Percentiles rank a stretch among this genome's conserved stretches.
These are phyloP conservation scores for Phytophthora aleatoria DNA, from an alignment of 352 stramenopile genomes.

Conservation along the genomic window DNA sequence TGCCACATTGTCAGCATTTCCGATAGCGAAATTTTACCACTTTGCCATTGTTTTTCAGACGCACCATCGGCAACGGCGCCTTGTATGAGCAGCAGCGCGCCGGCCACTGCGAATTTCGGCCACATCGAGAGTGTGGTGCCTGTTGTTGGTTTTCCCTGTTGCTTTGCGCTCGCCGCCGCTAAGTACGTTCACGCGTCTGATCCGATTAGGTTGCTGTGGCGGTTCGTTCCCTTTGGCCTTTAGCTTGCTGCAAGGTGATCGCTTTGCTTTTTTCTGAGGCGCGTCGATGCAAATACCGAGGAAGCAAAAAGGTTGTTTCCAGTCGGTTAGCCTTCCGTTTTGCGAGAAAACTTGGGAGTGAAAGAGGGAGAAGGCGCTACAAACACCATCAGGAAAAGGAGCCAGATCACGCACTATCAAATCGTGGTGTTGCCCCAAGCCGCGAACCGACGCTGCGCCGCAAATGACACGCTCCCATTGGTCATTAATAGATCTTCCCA, in stretches of 20 bases:
- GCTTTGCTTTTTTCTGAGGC: constrained; percentile 4
- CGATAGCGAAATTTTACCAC: not conserved
- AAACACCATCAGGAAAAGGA: constrained; percentile 26
- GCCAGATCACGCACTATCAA: constrained; percentile 13
- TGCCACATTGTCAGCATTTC: constrained; percentile 8
- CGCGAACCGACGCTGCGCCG: constrained; percentile 19
- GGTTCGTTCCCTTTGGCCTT: constrained; percentile 1
- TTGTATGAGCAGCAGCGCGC: constrained; percentile 21
- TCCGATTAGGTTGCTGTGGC: constrained; percentile 12
- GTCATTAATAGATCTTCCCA: constrained; percentile 8
- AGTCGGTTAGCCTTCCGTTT: constrained; percentile 44
- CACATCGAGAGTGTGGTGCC: constrained; percentile 29
- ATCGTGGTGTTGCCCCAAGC: constrained; percentile 17
- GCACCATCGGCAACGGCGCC: constrained; percentile 8
- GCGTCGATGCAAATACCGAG: constrained; percentile 37
- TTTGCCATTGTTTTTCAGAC: constrained; percentile 4
- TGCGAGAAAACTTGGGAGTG: constrained; percentile 39
- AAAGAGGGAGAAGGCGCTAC: constrained; percentile 31
- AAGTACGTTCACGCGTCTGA: constrained; percentile 10
- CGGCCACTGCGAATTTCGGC: constrained; percentile 25
- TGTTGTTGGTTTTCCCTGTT: constrained; percentile 9
- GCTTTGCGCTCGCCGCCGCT: not conserved
- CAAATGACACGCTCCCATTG: constrained; percentile 7
- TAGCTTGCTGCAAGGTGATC: constrained; percentile 6
- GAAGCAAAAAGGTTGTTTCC: constrained; percentile 33